These are phyloP conservation scores for Sorghum bicolor DNA, from an alignment of 176 grass and related monocot genomes.

Conservation along the genomic window Sorghum_bicolor_NCBIv3 NC_012879.2:6605501-6606000, in stretches of 20 bases:
- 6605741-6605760: constrained; percentile 92
- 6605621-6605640: constrained; percentile 45
- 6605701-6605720: constrained; percentile 65
- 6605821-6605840: constrained; percentile 96
- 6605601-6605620: constrained; percentile 90
- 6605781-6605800: constrained; percentile 83
- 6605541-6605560: constrained; percentile 76
- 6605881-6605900: neutral
- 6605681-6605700: constrained; percentile 28
- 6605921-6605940: neutral
- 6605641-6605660: neutral
- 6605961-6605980: no score
- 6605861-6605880: constrained; percentile 43
- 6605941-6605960: no score
- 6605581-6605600: constrained; percentile 73
- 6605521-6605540: constrained; percentile 77
- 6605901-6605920: neutral
- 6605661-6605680: constrained; percentile 41
- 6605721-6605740: constrained; percentile 71
- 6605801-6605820: constrained; percentile 65
- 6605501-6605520: constrained; percentile 82
- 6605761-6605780: constrained; percentile 63
- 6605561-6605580: constrained; percentile 81
- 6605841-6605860: constrained; percentile 74
- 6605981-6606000: no score